Evolutionary conservation across 208 protist genomes (phyloP).

Genomic region (Herpetomonas samuelpessoai): DNA sequence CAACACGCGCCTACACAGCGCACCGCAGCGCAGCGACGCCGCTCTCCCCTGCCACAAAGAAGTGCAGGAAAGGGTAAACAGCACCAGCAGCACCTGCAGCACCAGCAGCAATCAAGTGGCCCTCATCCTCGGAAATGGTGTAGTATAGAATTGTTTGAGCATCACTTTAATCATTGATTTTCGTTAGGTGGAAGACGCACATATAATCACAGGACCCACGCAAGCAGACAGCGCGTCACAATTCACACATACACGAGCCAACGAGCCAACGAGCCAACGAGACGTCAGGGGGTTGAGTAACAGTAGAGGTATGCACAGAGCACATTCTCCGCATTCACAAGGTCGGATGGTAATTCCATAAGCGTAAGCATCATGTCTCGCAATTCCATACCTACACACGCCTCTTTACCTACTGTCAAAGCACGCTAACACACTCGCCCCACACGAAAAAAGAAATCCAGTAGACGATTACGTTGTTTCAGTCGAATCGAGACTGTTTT

Average conservation of each 20-base stretch:
- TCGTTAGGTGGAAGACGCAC: conserved; percentile 11
- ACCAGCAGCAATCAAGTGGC: conserved; percentile 1
- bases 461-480: too few relatives aligned
- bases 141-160: conserved; percentile 17
- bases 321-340: not conserved
- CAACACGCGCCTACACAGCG: conserved; percentile 1
- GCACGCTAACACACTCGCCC: too few relatives aligned
- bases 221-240: conserved; percentile 13
- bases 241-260: conserved; percentile 2
- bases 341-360: conserved; percentile 1
- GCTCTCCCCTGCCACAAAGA: conserved; percentile 7
- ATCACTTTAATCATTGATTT: conserved; percentile 2
- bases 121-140: conserved; percentile 21
- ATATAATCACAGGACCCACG: conserved; percentile 19
- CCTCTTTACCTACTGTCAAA: too few relatives aligned
- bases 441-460: too few relatives aligned
- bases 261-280: too few relatives aligned
- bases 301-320: not conserved
- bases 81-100: not conserved
- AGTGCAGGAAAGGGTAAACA: conserved; percentile 14
- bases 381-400: too few relatives aligned
- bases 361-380: conserved; percentile 1
- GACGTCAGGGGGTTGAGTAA: not conserved
- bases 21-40: conserved; percentile 5
- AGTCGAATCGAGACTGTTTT: too few relatives aligned